Evolutionary conservation across 495 filamentous ascomycete genomes (phyloP), one percentile per base, ranked within the genome.

Genomic region (Parmelia sp.): DNA sequence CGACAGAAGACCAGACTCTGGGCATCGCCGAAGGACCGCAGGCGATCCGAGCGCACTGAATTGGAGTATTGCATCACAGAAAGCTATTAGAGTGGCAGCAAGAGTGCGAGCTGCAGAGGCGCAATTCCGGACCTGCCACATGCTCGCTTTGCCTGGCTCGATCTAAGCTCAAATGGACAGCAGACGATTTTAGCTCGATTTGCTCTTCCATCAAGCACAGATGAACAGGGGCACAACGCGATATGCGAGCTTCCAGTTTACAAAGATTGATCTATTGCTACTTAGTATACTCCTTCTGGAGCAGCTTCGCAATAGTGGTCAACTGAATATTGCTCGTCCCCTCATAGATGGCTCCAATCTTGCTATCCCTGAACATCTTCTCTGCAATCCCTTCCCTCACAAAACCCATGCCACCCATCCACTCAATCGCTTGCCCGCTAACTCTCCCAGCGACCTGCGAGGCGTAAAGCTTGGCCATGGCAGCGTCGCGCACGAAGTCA

Each of bases 381-480:
- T 99, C 94, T 6, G 95, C 94, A 66, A 96, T 85, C 4, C 94
- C 94, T 74, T 99, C 94, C 47, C 94, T 81, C 44, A 97, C 94
- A 70, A 99, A 99, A 11, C 85, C 86, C 94, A 96, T 97, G 59
- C 94, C 94, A 40, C 94, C 94, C 93, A 97, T 97, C 94, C 95
- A 97, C 77, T 97, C 94, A 23, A 99, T 84, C 4, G 92, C 94
- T 15, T 86, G 84, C 14, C 92, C 87, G 58, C 89, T 88, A 27
- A 97, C 93, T 59, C 85, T 84, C 21, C 90, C 90, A 1, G 94
- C 94, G 23, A 99, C 92, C 79, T 97, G 95, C 17, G 88, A 92
- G 5, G 94, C 86, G 73, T 87, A 97, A 35, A 99, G 82, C 80
- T 99, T 99, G 55, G 94, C 94, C 94, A 99, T 99, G 59, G 94